A percentile compares a stretch with the other conserved stretches of the same genome.
These are phyloP conservation scores for Dillenia turbinata DNA, from an alignment of 164 flowering plant genomes.

Conservation along the genomic window DNA sequence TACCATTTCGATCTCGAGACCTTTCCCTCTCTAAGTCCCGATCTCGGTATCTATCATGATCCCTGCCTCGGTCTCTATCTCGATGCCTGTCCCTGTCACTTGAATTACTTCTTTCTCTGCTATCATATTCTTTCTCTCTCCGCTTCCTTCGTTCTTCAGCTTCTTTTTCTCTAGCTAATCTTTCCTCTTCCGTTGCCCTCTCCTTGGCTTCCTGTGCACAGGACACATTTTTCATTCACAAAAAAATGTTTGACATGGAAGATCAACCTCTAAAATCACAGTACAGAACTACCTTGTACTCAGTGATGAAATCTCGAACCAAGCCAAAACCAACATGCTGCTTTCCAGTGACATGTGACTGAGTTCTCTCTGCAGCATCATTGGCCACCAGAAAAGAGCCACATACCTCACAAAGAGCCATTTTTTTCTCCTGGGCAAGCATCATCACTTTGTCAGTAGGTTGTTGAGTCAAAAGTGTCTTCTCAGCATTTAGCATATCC, in stretches of 20 bases:
- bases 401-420: conserved; percentile 95
- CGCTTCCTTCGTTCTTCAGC: conserved; percentile 83
- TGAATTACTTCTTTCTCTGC: conserved; percentile 56
- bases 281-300: conserved; percentile 54
- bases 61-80: conserved; percentile 55
- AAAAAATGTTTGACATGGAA: not conserved
- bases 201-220: conserved; percentile 69
- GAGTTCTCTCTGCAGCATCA: conserved; percentile 96
- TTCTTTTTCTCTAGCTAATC: conserved; percentile 78
- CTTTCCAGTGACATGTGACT: conserved; percentile 94
- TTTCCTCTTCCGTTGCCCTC: conserved; percentile 88
- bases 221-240: not conserved
- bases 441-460: conserved; percentile 57
- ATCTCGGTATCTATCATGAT: conserved; percentile 41
- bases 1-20: conserved; percentile 56
- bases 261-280: not conserved
- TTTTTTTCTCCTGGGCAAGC: conserved; percentile 93
- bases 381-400: conserved; percentile 97
- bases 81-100: conserved; percentile 65
- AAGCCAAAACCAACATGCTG: conserved; percentile 98
- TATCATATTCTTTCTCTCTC: conserved; percentile 67
- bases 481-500: conserved; percentile 76
- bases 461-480: conserved; percentile 63
- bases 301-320: conserved; percentile 88
- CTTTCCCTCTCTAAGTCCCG: conserved; percentile 47